Conservation (phyloP, 1,284 basidiomycete genomes). For the Ceratobasidium sp. region DNA sequence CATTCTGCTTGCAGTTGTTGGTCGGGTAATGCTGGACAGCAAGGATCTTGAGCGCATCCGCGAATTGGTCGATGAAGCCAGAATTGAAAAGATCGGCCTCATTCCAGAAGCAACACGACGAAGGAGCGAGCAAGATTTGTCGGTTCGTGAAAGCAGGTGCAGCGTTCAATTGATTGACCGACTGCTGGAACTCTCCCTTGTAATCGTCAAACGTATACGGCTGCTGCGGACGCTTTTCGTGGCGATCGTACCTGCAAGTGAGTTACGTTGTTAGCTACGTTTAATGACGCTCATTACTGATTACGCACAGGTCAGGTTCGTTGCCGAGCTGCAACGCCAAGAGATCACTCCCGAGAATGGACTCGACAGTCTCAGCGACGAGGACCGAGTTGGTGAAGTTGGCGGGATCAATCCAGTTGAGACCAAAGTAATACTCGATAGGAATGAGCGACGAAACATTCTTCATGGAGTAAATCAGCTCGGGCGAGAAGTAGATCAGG, state of each 20-base stretch:
- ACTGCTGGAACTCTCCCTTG: slow-evolving; percentile 61
- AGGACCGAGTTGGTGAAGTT: slow-evolving; percentile 61
- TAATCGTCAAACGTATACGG: slow-evolving; percentile 61
- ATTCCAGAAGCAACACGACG: slow-evolving; percentile 60
- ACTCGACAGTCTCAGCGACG: slow-evolving; percentile 62
- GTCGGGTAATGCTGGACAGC: slow-evolving; percentile 47
- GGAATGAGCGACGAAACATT: slow-evolving; percentile 53
- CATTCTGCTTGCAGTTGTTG: slow-evolving; percentile 48
- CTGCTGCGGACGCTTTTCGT: slow-evolving; percentile 49
- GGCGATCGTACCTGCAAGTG: slow-evolving; percentile 41
- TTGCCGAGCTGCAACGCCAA: slow-evolving; percentile 65
- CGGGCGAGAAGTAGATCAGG: slow-evolving; percentile 55
- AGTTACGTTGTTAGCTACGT: slow-evolving; percentile 47
- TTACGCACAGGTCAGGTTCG: slow-evolving; percentile 72
- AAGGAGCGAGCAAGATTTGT: slow-evolving; percentile 70
- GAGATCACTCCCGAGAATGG: slow-evolving; percentile 68
- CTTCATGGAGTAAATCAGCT: slow-evolving; percentile 55
- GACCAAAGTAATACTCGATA: slow-evolving; percentile 53
- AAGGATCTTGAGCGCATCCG: slow-evolving; percentile 51
- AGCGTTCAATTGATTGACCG: slow-evolving; percentile 57
- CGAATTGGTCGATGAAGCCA: slow-evolving; percentile 53
- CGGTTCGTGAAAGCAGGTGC: slow-evolving; percentile 57
- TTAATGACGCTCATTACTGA: slow-evolving; percentile 53
- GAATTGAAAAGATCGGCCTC: slow-evolving; percentile 54
- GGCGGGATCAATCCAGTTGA: slow-evolving; percentile 55